Evolutionary conservation across 1,284 basidiomycete species (phyloP).

Genomic region (Rhodotorula sp.): DNA sequence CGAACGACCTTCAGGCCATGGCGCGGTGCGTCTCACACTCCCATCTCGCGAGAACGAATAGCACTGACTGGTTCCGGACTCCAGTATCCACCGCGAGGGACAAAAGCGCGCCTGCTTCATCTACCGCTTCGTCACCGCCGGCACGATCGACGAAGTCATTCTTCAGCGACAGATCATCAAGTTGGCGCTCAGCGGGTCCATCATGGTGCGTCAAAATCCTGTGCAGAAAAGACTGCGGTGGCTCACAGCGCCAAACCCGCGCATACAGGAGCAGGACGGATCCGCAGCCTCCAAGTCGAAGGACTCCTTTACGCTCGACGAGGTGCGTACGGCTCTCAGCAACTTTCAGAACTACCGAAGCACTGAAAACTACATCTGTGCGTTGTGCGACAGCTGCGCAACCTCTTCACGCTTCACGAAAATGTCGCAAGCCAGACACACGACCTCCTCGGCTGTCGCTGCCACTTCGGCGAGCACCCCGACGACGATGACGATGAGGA

Average conservation of each 20-base stretch:
- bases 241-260: not conserved
- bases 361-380: rapidly evolving
- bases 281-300: not conserved
- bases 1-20: constrained; percentile 95
- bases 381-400: constrained; percentile 62
- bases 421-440: constrained; percentile 87
- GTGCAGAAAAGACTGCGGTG: not conserved
- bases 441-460: constrained; percentile 54
- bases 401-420: constrained; percentile 84
- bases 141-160: constrained; percentile 55
- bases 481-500: constrained; percentile 6
- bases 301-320: constrained; percentile 81
- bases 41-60: not conserved
- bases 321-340: constrained; percentile 58
- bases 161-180: constrained; percentile 89
- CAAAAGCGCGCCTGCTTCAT: constrained; percentile 82
- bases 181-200: constrained; percentile 67
- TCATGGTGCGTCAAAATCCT: constrained; percentile 51
- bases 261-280: constrained; percentile 39
- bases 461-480: constrained; percentile 36
- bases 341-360: not conserved
- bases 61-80: constrained; percentile 18
- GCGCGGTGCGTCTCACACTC: constrained; percentile 65
- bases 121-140: constrained; percentile 64
- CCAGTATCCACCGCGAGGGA: constrained; percentile 62